These are phyloP conservation scores for Taphrina pruni DNA, from an alignment of 1,139 yeast genomes.

Conservation along the genomic window DNA sequence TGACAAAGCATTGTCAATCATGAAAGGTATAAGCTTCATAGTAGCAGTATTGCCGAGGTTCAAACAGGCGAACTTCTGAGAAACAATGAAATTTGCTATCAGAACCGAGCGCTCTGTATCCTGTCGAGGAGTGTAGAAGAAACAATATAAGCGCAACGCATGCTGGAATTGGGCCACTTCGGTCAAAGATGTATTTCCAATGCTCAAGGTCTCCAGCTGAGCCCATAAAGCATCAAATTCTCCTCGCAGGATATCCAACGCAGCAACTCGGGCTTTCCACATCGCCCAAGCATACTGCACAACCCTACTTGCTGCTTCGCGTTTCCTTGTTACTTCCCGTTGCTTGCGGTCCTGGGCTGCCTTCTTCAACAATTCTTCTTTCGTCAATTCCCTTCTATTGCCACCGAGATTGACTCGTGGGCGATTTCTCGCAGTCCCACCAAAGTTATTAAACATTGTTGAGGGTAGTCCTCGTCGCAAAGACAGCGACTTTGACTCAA, in stretches of 20 bases:
- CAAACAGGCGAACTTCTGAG: background rate
- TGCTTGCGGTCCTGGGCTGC: constrained; percentile 33
- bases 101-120: constrained; percentile 1
- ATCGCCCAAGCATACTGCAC: constrained; percentile 25
- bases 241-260: constrained; percentile 18
- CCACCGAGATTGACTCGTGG: constrained; percentile 42
- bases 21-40: background rate
- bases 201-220: background rate
- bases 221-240: constrained; percentile 5
- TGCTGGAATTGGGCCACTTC: background rate
- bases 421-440: constrained; percentile 36
- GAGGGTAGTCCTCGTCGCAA: too few species aligned
- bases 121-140: constrained; percentile 15
- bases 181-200: background rate
- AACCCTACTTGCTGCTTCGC: constrained; percentile 19
- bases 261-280: constrained; percentile 4
- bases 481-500: too few species aligned
- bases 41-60: background rate
- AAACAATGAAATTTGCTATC: background rate
- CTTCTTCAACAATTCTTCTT: constrained; percentile 31
- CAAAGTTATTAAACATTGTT: constrained; percentile 35
- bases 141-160: background rate
- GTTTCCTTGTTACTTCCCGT: constrained; percentile 36
- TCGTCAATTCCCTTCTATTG: constrained; percentile 9
- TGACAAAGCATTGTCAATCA: background rate